Evolutionary conservation across 108 stramenopile species (phyloP), one percentile per base, ranked within the genome.

Genomic region (Parietichytrium sp.): DNA sequence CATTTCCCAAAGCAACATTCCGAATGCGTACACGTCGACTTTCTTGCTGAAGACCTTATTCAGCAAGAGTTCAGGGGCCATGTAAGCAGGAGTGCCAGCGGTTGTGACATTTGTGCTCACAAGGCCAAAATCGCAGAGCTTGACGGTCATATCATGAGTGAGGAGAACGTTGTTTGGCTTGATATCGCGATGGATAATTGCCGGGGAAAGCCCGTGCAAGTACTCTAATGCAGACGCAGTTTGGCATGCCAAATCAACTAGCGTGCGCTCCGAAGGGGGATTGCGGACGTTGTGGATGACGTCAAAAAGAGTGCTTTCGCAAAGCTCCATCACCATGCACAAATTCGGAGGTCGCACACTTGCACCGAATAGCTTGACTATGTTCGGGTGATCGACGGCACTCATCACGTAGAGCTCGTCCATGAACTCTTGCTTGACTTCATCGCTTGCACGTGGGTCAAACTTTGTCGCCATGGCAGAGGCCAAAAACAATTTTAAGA

Each of bases 81-180:
- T 87, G 77, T 86, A 89, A 29, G 77, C 30, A 20, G 88, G 88
- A 29, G 88, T 89, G 13, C 88, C 88, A 25, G 85, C 88, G 1
- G 72, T 48, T 16, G 51, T n/a, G 51, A 79, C 48, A 3, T 15
- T 3, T 18, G 72, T 80, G 30, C 38, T 10, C 8, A 85, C 84
- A 3, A 85, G 54, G 2, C 88, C 88, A 48, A 89, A 89, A 49
- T 89, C 88, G 72, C 86, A 86, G 26, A 89, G 23, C 55, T 87
- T 84, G 51, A 79, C 47, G 55, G 13, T 18, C 3, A 52, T 42
- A 1, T 79, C 51, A 27, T 77, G 49, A 92, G 82, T 94, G 48
- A 97, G 90, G 87, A 99, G 97, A 50, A 99, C 93, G 85, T 99
- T 99, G 86, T 98, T 96, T 52, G 93, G 93, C 85, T 99, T 99